Evolutionary conservation across 495 filamentous ascomycete species (phyloP), one percentile per base, ranked within the genome.

Genomic region (Penicillium verhagenii): DNA sequence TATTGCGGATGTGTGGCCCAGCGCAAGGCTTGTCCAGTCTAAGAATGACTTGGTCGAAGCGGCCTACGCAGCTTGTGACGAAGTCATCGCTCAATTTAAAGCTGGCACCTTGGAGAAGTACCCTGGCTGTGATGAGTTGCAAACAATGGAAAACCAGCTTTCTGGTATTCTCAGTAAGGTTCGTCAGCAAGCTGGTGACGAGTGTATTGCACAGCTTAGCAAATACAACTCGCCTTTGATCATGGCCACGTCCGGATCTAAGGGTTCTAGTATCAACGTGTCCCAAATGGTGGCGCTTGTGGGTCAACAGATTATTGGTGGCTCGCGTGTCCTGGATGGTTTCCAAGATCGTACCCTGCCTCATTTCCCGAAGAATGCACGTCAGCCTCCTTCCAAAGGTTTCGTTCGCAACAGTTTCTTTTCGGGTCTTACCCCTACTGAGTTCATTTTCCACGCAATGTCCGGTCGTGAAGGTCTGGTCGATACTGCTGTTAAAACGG

Each of bases 401-500:
- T 98, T 98, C 74, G 94, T 98, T 16, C 79, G 84, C 44, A 98
- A 97, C 75, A 96, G 91, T 74, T 98, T 98, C 79, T 98, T 94
- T 73, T 89, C 88, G 0, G 94, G 95, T n/a, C 74, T 98, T 3
- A 76, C 82, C 9, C 92, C 95, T 3, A 89, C 86, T 0, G 94
- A 98, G 65, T 97, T 98, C 73, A 83, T 97, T 55, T 97, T 98
- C 77, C 94, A 98, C 79, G 94, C 94, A 55, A 96, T 97, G 75
- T 94, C 90, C 38, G 94, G 94, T 66, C 89, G 94, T 85, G 94
- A 96, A 84, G 94, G 94, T 82, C 77, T 98, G 57, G 92, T 98
- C 61, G 94, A 98, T 83, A 98, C 94, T n/a, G 94, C 94, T 28
- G 94, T 98, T 73, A 98, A 98, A 77, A 98, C 94, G 14, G 94